Percentiles rank a stretch among this genome's conserved stretches.
Conservation (phyloP, 257 asterid species). For the Nicotiana tomentosiformis region DNA sequence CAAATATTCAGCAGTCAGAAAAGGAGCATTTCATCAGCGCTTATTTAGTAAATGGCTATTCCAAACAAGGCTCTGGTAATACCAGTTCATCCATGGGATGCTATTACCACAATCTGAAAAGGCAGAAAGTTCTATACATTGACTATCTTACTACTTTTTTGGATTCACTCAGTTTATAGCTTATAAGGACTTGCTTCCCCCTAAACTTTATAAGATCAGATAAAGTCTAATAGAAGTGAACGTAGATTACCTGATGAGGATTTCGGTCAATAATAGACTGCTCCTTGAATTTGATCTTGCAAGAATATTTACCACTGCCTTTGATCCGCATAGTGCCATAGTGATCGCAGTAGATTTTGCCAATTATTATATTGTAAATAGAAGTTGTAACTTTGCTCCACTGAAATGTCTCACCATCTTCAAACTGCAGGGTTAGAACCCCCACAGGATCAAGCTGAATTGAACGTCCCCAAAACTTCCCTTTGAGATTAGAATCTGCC, state of each 20-base stretch:
- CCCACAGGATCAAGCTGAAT: constrained; percentile 99
- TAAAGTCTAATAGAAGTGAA: not conserved
- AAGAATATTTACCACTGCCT: constrained; percentile 89
- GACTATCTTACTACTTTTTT: not conserved
- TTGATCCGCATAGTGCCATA: constrained; percentile 97
- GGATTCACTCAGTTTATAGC: not conserved
- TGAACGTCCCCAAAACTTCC: constrained; percentile 99
- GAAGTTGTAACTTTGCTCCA: constrained; percentile 99
- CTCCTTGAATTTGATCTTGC: constrained; percentile 98
- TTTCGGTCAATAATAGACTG: constrained; percentile 97
- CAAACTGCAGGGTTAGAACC: constrained; percentile 79
- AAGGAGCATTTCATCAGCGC: not conserved
- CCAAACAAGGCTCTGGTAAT: not conserved
- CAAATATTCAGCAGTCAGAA: not conserved
- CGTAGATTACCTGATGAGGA: constrained; percentile 81
- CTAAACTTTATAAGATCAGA: not conserved
- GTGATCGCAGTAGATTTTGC: constrained; percentile 93
- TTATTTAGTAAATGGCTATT: not conserved
- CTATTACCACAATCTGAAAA: not conserved
- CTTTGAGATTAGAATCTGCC: constrained; percentile 98
- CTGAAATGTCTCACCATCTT: constrained; percentile 90
- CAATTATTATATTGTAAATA: constrained; percentile 88
- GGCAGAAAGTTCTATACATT: not conserved
- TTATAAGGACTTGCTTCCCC: not conserved
- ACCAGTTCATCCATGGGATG: not conserved